Evolutionary conservation across 2,329 filamentous ascomycete genomes (phyloP), one percentile per base, ranked within the genome.

Genomic region (Cadophora malorum): DNA sequence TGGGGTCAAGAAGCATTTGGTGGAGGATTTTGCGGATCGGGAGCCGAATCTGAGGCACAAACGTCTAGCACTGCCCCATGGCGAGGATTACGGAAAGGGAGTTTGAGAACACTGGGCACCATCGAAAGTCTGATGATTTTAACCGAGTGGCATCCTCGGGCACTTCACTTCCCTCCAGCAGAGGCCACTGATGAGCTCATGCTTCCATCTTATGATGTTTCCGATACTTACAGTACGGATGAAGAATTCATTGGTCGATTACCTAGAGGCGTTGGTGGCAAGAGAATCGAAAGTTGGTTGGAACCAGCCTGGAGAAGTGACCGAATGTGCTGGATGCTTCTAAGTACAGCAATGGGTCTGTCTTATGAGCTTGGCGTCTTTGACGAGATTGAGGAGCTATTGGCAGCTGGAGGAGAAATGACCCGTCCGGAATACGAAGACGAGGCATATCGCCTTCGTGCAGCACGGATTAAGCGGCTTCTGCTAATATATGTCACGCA

Each of bases 1-100:
- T 98, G 94, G 91, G 96, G 94, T 9, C 95, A 97, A 77, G 95
- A 98, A 79, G 93, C 96, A 63, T 97, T 97, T 76, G 95, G 94
- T 35, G 93, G 93, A 31, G 93, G 92, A 19, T 94, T 95, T 78
- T 93, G 91, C 75, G 91, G 91, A 63, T 91, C 90, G 2, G 91
- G 90, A 25, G 86, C 85, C 45, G 72, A 75, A 68, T 52, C 85
- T 59, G 87, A 88, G 69, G 79, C 82, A 10, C 84, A 89, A 73
- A 89, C 86, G 16, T 91, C 88, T 62, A 91, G 87, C 78, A 91
- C 89, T 4, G 88, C 91, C 70, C 84, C 91, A 59, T 86, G 91
- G 88, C 83, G 90, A 82, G 85, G 89, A 80, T 76, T 94, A 81
- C 79, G 88, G 66, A 91, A 91, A 76, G 91, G 91, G 23, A 96